Base-by-base conservation (phyloP, 768 basidiomycete species). In the Termitomyces titanicus region DNA sequence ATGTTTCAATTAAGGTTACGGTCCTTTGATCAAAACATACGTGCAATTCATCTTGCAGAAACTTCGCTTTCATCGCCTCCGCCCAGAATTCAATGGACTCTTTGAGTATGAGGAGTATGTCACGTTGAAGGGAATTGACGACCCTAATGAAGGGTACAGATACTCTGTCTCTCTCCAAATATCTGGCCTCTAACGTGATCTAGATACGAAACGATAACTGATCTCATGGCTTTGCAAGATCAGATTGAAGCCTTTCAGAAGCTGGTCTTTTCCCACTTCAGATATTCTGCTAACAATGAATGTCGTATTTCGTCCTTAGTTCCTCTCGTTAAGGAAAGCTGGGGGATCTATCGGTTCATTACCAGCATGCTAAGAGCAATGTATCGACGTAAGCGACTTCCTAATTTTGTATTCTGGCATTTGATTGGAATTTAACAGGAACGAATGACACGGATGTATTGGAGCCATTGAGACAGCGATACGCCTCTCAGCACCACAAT, bases 61-160 rank as follows among this genome's bases (percentile, higher is more conserved):
- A 70, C 84, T 99, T 39, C 82, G 94, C 39, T 98, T 98, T 72
- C 97, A 98, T 71, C 89, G 93, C 25, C 78, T 96, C 39, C 86
- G 97, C 64, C 92, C 93, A 2, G 97, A 98, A 69, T 99, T 99
- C 76, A 98, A 98, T 71, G 97, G 97, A 24, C 74, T 99, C 6
- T 99, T 99, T 67, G 97, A 99, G 71, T 99, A 99, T 64, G 95
- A 98, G 67, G 97, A 99, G 71, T 99, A 99, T 68, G 85, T 99
- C 61, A 93, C 92, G 22, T 75, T 99, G 65, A 96, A 97, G 72
- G 94, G 93, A 22, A 97, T 98, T 58, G 94, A 98, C 67, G 94
- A 99, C 76, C 97, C 97, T 9, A 98, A 98, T 68, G 96, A 99
- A 77, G 97, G 97, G 96, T 97, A 69, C 59, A 87, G 69, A 53